These are phyloP conservation scores for Aspergillus japonicus DNA, from an alignment of 2,329 filamentous ascomycete species.

Conservation along the genomic window DNA sequence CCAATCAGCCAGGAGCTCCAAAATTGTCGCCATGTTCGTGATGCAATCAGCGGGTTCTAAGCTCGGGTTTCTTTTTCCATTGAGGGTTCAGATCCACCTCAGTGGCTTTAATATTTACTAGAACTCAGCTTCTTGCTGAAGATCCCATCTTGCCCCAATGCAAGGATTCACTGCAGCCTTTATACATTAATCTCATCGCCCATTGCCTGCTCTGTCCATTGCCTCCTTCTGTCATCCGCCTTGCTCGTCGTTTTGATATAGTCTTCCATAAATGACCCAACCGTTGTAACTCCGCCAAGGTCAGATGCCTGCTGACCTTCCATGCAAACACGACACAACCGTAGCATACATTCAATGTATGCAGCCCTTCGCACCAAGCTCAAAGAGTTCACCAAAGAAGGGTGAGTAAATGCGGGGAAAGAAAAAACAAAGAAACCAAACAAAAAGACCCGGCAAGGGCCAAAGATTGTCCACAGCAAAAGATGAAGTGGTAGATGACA, in stretches of 20 bases:
- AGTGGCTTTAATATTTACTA: slow-evolving; percentile 10
- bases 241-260: slow-evolving; percentile 10
- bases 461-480: not conserved
- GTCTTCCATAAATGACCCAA: slow-evolving; percentile 15
- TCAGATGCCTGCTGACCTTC: slow-evolving; percentile 26
- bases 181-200: slow-evolving; percentile 5
- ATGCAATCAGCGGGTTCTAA: not conserved
- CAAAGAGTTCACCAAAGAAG: slow-evolving; percentile 9
- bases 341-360: slow-evolving; percentile 11
- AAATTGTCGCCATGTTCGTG: not conserved
- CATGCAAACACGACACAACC: slow-evolving; percentile 18
- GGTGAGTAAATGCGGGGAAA: slow-evolving; percentile 1
- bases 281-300: slow-evolving; percentile 20
- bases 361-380: not conserved
- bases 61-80: not conserved
- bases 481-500: slow-evolving; percentile 5
- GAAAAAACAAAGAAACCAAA: no score
- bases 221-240: not conserved
- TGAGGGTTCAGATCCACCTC: slow-evolving; percentile 13
- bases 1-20: not conserved
- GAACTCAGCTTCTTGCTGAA: not conserved
- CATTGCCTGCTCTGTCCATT: not conserved
- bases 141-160: slow-evolving; percentile 11
- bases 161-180: slow-evolving; percentile 12
- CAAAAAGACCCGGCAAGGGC: not conserved